Base-by-base conservation (phyloP, 2,329 filamentous ascomycete species). In the Verruconis gallopava region DNA sequence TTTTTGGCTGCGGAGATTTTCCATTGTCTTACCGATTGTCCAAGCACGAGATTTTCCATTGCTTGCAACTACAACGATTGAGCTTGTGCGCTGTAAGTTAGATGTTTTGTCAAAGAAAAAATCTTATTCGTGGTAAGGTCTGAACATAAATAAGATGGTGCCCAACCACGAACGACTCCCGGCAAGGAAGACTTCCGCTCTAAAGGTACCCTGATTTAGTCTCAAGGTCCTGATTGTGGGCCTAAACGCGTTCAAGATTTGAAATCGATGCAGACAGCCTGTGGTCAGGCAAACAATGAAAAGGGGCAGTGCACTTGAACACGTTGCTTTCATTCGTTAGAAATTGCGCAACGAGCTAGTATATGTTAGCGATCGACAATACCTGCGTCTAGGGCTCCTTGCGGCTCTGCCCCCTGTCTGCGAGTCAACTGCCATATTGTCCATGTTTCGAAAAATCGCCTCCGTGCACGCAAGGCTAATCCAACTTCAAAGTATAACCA, bases 191-290 rank as follows among this genome's bases (percentile, higher is more conserved):
- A 19, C 37, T 21, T 21, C 18, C 9, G 18, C 18, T 22, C 37
- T 15, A 21, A 38, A 38, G 11, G 37, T 38, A 38, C 37, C 37
- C 37, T 12, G 22, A 22, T 38, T 38, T 38, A 19, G 37, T 38
- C 37, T 38, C 11, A 38, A 21, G 37, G 18, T 38, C 37, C 37
- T 21, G 37, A 38, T 38, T 38, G 37, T 38, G 18, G 37, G 37
- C 18, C 37, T 15, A 38, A 19, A 21, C 18, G 21, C 37, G 11
- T 19, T 21, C 37, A 12, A 38, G 37, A 21, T 38, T 38, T 9
- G 37, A 38, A 22, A 38, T 38, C 11, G 11, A 25, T 9, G 18
- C 18, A 38, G 11, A 25, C 9, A 21, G 11, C 18, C 37, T 21
- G 9, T 38, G 11, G 37, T 22, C 9, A 38, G 11, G 12, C 37